These are phyloP conservation scores for Aspergillus cejpii DNA, from an alignment of 2,329 filamentous ascomycete genomes.

Conservation along the genomic window DNA sequence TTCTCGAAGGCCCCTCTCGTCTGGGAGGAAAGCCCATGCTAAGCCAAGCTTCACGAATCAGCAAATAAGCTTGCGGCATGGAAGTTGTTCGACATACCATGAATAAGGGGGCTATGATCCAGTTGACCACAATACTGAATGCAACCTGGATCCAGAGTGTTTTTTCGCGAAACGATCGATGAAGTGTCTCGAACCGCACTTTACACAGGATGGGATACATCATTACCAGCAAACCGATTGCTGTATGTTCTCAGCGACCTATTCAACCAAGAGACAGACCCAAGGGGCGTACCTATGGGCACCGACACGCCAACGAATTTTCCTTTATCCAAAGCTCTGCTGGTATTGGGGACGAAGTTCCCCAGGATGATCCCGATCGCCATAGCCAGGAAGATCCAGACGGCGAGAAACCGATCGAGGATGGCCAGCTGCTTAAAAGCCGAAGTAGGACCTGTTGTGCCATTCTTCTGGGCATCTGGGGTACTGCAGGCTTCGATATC, in stretches of 20 bases:
- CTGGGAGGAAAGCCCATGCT: conserved; percentile 49
- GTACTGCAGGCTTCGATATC: conserved; percentile 11
- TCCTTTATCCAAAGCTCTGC: conserved; percentile 58
- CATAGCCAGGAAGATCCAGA: conserved; percentile 77
- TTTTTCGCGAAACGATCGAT: conserved; percentile 55
- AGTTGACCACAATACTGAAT: conserved; percentile 72
- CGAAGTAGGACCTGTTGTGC: conserved; percentile 8
- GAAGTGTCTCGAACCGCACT: conserved; percentile 69
- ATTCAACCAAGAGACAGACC: conserved; percentile 3
- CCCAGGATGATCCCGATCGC: conserved; percentile 64
- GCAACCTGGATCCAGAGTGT: conserved; percentile 68
- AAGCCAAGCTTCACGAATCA: conserved; percentile 39
- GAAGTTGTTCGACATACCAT: conserved; percentile 53
- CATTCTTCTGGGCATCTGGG: not conserved
- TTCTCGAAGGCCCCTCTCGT: conserved; percentile 46
- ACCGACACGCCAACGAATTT: conserved; percentile 64
- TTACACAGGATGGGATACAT: conserved; percentile 94
- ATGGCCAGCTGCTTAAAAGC: conserved; percentile 17
- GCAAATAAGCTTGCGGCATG: not conserved
- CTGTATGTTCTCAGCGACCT: conserved; percentile 44
- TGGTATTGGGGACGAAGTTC: conserved; percentile 62
- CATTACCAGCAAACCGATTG: conserved; percentile 77
- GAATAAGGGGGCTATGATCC: conserved; percentile 72
- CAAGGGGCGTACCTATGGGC: conserved; percentile 51
- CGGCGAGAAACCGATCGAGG: conserved; percentile 18